Conservation (phyloP, 2,329 filamentous ascomycete species). For the Nothophaeocryptopus gaeumannii region DNA sequence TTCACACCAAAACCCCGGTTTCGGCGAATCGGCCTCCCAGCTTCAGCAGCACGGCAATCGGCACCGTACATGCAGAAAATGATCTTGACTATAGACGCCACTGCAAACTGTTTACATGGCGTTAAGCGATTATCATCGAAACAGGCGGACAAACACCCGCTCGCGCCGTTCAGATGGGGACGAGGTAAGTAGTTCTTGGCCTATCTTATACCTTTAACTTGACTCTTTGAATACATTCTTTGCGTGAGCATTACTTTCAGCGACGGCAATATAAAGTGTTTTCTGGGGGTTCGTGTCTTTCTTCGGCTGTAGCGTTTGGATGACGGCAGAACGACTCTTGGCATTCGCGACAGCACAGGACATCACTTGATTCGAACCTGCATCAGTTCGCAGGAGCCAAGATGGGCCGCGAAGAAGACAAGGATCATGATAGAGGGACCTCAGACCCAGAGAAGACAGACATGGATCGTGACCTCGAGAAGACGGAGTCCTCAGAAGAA, state of each 20-base stretch:
- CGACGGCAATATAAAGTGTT: no score
- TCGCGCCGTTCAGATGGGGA: no score
- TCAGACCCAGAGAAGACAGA: conserved; percentile 12
- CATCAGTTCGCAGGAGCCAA: conserved; percentile 3
- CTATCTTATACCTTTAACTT: no score
- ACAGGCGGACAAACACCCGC: no score
- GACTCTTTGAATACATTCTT: no score
- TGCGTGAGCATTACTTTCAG: no score
- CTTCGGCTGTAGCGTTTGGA: background rate
- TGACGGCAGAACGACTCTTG: background rate
- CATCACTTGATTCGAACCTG: background rate
- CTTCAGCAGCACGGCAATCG: conserved; percentile 2
- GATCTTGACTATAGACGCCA: conserved; percentile 1
- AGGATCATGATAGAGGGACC: conserved; percentile 13
- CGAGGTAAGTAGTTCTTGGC: no score
- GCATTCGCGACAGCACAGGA: background rate
- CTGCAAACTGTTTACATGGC: no score
- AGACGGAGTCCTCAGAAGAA: conserved; percentile 9
- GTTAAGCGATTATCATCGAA: no score
- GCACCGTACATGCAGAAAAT: conserved; percentile 2
- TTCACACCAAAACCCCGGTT: no score
- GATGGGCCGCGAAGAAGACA: conserved; percentile 19
- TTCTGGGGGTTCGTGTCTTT: background rate
- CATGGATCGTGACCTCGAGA: conserved; percentile 13
- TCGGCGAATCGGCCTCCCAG: no score